phyloP scores from a whole-genome alignment of 495 filamentous ascomycete species.

The Astrocystis sublimbata region DNA sequence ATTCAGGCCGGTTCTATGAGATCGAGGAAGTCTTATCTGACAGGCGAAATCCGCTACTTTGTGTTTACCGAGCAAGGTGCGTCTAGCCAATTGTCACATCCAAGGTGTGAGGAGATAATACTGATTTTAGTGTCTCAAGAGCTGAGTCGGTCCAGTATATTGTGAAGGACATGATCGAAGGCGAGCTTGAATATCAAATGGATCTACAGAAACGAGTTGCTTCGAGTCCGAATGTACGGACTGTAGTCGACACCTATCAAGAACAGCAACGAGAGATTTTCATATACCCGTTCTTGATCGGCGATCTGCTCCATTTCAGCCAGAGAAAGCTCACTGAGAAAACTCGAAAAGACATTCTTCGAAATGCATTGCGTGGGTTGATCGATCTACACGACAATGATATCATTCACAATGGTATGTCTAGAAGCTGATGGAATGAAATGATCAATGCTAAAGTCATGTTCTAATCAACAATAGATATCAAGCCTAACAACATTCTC shows the following conservation, averaged over 20 bases:
- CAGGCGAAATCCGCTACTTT: conserved; percentile 24
- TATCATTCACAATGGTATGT: conserved; percentile 11
- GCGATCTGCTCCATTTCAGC: conserved; percentile 17
- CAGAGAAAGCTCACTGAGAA: conserved; percentile 8
- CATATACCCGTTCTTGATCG: conserved; percentile 11
- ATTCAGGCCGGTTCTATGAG: conserved; percentile 23
- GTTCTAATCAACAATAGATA: conserved; percentile 20
- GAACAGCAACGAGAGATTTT: conserved; percentile 9
- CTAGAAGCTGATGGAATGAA: not conserved
- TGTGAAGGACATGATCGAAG: conserved; percentile 15
- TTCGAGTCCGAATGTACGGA: conserved; percentile 12
- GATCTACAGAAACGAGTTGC: conserved; percentile 7
- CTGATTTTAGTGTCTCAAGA: conserved; percentile 10
- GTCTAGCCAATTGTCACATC: too few species aligned
- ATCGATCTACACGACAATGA: conserved; percentile 11
- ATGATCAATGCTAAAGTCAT: not conserved
- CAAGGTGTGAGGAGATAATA: not conserved
- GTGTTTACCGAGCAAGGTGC: conserved; percentile 32
- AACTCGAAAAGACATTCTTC: conserved; percentile 15
- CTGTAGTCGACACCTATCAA: conserved; percentile 9
- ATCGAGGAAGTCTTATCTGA: conserved; percentile 28
- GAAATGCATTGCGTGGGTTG: conserved; percentile 12
- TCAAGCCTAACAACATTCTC: conserved; percentile 32
- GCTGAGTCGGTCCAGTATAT: conserved; percentile 6
- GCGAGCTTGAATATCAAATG: conserved; percentile 10